Evolutionary conservation across 2,329 filamentous ascomycete species (phyloP), one percentile per base, ranked within the genome.

Genomic region (Fusarium armeniacum): DNA sequence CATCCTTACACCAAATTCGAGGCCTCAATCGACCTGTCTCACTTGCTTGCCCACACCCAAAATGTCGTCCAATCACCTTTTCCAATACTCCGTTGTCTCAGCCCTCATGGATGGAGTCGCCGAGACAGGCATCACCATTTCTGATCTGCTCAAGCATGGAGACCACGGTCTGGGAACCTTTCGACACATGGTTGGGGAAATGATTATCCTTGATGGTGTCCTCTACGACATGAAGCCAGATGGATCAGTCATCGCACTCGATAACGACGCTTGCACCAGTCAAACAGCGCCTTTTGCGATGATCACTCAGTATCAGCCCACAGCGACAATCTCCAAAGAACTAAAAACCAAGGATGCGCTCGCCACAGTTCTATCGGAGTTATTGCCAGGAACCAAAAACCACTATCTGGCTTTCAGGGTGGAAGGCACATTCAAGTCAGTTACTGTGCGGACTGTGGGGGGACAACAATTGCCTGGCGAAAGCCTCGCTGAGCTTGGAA

Each of bases 51-150:
- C n/a, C 28, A 32, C 24, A 22, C 30, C 6, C 16, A 35, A 38
- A 28, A 72, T 72, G 69, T 1, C 62, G 10, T 9, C 58, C 22
- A 72, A 72, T 46, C 45, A 67, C 2, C 58, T 72, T 18, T 70
- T 64, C 5, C 69, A 72, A 28, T 72, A 64, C 16, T 72, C 69
- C 1, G 58, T 72, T 43, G 62, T 72, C 43, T 72, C 69, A 16
- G 69, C 69, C 13, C 58, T 72, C 10, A 70, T 72, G 54, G 69
- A 72, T 44, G 69, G 69, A 3, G 69, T 72, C 4, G 69, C 69
- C 10, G 56, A 60, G 36, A 60, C 70, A 7, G 69, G 69, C 12
- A 55, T 72, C 5, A 40, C 58, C 7, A 44, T 72, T 24, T 56
- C 38, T 3, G 55, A 70, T 3, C 65, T 72, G 1, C 41, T 70